Conservation (phyloP, 306 rosid genomes). For the Sicyos edulis region DNA sequence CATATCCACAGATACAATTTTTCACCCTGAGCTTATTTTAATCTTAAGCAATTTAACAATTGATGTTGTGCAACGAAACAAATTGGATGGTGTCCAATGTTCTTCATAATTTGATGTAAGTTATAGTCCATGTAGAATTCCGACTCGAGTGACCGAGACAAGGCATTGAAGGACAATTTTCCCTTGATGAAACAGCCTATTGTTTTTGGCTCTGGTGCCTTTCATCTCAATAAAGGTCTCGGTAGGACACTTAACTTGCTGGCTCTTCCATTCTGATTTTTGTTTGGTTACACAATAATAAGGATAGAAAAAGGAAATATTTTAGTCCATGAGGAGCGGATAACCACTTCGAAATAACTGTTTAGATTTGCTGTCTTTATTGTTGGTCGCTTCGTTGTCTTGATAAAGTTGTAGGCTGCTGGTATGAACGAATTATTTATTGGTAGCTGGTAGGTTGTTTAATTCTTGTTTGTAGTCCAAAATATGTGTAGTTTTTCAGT, state of each 20-base stretch:
- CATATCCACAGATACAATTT: slow-evolving; percentile 49
- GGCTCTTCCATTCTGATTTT: slow-evolving; percentile 2
- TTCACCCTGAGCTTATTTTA: slow-evolving; percentile 26
- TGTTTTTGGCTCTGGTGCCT: background rate
- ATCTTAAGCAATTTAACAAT: background rate
- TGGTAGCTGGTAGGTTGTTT: background rate
- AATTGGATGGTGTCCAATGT: background rate
- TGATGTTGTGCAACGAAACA: background rate
- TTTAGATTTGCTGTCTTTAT: background rate
- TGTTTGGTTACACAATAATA: no score
- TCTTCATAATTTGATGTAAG: slow-evolving; percentile 1
- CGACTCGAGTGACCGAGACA: background rate
- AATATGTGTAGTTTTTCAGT: no score
- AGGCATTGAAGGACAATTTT: background rate
- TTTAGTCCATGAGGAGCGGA: no score
- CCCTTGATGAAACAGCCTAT: no score
- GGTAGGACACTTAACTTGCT: slow-evolving; percentile 12
- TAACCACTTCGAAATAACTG: background rate
- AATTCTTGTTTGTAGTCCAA: no score
- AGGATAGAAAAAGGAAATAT: no score
- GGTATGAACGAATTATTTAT: background rate
- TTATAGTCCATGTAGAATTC: background rate
- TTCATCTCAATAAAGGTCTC: background rate
- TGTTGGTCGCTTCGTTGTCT: background rate
- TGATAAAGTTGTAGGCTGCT: slow-evolving; percentile 11